A percentile compares a stretch with the other conserved stretches of the same genome.
These are phyloP conservation scores for Alnus rubra DNA, from an alignment of 306 rosid genomes.

Conservation along the genomic window DNA sequence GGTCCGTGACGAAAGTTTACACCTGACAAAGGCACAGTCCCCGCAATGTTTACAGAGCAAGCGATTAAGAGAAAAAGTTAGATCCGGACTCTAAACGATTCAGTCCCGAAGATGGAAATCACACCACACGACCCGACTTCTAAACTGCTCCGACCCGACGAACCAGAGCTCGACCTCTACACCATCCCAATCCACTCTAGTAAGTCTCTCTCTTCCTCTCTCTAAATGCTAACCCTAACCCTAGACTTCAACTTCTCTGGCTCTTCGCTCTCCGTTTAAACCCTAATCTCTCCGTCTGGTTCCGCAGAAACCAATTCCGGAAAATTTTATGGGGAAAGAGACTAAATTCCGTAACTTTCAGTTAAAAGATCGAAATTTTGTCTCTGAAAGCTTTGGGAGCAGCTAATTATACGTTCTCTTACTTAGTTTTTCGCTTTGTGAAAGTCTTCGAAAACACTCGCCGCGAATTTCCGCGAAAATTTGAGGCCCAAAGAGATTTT, in stretches of 20 bases:
- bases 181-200: slow-evolving; percentile 86
- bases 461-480: not conserved
- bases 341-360: not conserved
- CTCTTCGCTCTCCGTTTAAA: slow-evolving; percentile 3
- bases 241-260: not conserved
- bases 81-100: slow-evolving; percentile 11
- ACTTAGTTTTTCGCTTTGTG: not conserved
- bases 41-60: not conserved
- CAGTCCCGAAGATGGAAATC: slow-evolving; percentile 44
- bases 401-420: not conserved
- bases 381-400: not conserved
- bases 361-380: not conserved
- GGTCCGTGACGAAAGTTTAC: slow-evolving; percentile 3
- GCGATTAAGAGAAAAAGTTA: not conserved
- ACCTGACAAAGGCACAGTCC: not conserved
- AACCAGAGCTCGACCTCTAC: slow-evolving; percentile 91
- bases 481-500: not conserved
- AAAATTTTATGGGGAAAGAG: not conserved
- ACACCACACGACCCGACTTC: slow-evolving; percentile 47
- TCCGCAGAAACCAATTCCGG: not conserved
- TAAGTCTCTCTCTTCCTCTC: slow-evolving; percentile 39
- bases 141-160: slow-evolving; percentile 52
- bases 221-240: slow-evolving; percentile 13
- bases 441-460: not conserved
- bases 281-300: slow-evolving; percentile 21